Base-by-base conservation (phyloP, 352 stramenopile genomes). In the Phytopythium oedochilum region DNA sequence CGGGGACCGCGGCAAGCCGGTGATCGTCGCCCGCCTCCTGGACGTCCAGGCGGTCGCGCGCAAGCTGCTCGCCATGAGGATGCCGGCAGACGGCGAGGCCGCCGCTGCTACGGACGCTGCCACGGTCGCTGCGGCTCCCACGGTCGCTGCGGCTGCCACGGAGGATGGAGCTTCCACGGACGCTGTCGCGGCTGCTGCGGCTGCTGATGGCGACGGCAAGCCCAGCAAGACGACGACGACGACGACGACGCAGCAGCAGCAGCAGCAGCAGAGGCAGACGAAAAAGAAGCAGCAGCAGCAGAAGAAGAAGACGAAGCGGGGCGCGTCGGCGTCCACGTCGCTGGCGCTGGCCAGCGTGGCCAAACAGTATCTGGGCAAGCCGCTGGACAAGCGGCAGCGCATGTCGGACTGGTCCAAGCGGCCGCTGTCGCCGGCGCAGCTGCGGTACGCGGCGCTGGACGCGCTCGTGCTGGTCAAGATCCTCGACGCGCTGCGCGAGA, bases 391-490 rank as follows among this genome's bases (percentile, higher is more conserved):
- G 36, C 71, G 81, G 22, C 59, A 55, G 10, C 76, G 80, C 28
- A 88, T 93, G 70, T 90, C 83, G 3, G 66, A 93, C 67, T 92
- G 80, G 80, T 70, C 90, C 56, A 75, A 68, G 7, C 76, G 83
- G 1, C 83, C 83, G 25, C 73, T 92, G 3, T 83, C 76, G 10
- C 75, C 60, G 28, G 75, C 76, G 7, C 83, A 91, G 53, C 58
- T 90, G 20, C 62, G 83, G 22, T 92, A 92, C 26, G 83, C 83
- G 2, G 83, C 83, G 25, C 56, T 92, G 29, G 83, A 92, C 56
- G 80, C 83, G 26, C 63, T 79, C 22, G 80, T 88, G 36, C 68
- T 92, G 9, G 68, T 91, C 31, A 64, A 66, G 26, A 80, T 90
- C 43, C 78, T 78, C 44, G 59, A 75, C 22, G 63, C 70, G 34